These are phyloP conservation scores for Penicillium sp. DNA, from an alignment of 2,329 filamentous ascomycete genomes.

Conservation along the genomic window DNA sequence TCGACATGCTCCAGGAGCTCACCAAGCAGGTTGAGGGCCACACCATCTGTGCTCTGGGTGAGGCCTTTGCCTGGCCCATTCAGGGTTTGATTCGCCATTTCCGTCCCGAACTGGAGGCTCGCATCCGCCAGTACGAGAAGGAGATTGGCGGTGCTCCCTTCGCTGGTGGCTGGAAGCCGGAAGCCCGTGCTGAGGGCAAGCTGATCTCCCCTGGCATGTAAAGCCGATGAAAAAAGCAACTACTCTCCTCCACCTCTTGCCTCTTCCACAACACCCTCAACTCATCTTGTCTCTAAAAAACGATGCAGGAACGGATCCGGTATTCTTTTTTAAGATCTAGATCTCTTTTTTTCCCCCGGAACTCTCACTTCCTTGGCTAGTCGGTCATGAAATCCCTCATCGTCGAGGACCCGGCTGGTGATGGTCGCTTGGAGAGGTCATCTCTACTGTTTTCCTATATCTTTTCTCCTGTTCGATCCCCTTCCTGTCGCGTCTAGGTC, in stretches of 20 bases:
- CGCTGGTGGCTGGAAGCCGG: slow-evolving; percentile 85
- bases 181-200: slow-evolving; percentile 75
- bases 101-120: slow-evolving; percentile 89
- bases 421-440: slow-evolving; percentile 20
- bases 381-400: slow-evolving; percentile 21
- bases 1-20: slow-evolving; percentile 98
- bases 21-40: slow-evolving; percentile 99
- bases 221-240: slow-evolving; percentile 44
- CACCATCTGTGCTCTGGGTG: slow-evolving; percentile 96
- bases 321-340: slow-evolving; percentile 20
- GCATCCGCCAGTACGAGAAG: slow-evolving; percentile 79
- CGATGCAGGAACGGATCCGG: slow-evolving; percentile 25
- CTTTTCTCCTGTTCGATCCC: slow-evolving; percentile 28
- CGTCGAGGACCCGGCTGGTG: background rate
- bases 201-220: slow-evolving; percentile 90
- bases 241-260: slow-evolving; percentile 6
- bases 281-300: slow-evolving; percentile 22
- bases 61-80: slow-evolving; percentile 98
- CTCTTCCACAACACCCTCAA: slow-evolving; percentile 12
- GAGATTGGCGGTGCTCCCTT: slow-evolving; percentile 73
- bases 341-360: slow-evolving; percentile 19
- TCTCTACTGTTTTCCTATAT: slow-evolving; percentile 30
- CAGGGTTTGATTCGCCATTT: slow-evolving; percentile 99
- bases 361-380: slow-evolving; percentile 14
- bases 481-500: slow-evolving; percentile 34